Evolutionary conservation across 129 eudicot species (phyloP).

Genomic region (Ambrosia artemisiifolia): DNA sequence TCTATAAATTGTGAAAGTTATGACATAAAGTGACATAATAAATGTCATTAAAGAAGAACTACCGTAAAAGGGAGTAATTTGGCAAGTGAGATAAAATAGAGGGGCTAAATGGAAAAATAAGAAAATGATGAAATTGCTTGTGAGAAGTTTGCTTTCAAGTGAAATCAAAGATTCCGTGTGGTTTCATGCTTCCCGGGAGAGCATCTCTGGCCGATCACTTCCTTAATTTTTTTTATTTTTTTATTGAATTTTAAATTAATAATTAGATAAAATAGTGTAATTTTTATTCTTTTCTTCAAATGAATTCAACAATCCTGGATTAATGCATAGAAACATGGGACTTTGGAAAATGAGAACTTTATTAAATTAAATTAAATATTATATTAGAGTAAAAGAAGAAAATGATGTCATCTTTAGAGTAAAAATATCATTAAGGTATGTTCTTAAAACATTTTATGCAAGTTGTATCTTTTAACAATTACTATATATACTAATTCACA

Average conservation of each 20-base stretch:
- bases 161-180: slow-evolving; percentile 43
- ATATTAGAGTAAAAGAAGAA: neutral
- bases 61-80: neutral
- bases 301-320: slow-evolving; percentile 33
- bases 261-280: neutral
- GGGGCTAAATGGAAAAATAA: neutral
- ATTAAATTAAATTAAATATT: neutral
- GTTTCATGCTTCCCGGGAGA: slow-evolving; percentile 41
- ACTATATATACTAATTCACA: too few relatives aligned
- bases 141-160: slow-evolving; percentile 32
- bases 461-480: neutral
- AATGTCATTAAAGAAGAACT: neutral
- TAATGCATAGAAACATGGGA: slow-evolving; percentile 34
- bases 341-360: neutral
- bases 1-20: neutral
- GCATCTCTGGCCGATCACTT: slow-evolving; percentile 30
- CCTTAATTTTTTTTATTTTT: neutral
- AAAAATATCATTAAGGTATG: neutral
- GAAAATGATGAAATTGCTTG: slow-evolving; percentile 24
- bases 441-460: neutral
- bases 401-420: neutral
- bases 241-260: neutral
- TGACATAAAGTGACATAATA: neutral
- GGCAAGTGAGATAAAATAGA: neutral
- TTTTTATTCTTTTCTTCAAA: slow-evolving; percentile 34